Conservation (phyloP, 352 stramenopile species). For the Pythium periplocum region DNA sequence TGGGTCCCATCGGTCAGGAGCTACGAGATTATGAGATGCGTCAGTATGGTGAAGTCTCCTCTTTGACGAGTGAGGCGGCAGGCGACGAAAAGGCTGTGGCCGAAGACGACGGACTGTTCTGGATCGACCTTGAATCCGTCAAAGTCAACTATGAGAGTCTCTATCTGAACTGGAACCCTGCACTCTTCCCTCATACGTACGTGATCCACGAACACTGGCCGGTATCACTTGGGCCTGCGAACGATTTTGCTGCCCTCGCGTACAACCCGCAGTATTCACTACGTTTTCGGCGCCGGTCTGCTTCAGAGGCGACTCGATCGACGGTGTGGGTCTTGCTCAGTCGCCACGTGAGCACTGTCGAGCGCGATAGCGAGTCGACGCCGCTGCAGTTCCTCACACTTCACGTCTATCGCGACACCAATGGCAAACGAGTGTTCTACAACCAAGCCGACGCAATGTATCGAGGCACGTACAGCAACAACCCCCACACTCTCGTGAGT, state of each 20-base stretch:
- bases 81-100: not conserved
- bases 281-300: slow-evolving; percentile 35
- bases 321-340: slow-evolving; percentile 91
- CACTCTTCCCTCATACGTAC: slow-evolving; percentile 84
- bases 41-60: slow-evolving; percentile 27
- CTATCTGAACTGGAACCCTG: slow-evolving; percentile 95
- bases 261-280: slow-evolving; percentile 94
- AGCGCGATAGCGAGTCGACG: slow-evolving; percentile 49
- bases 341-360: slow-evolving; percentile 85
- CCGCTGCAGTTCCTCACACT: slow-evolving; percentile 85
- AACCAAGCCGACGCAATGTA: slow-evolving; percentile 66
- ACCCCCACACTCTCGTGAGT: slow-evolving; percentile 88
- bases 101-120: slow-evolving; percentile 94
- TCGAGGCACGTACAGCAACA: slow-evolving; percentile 90
- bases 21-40: slow-evolving; percentile 48
- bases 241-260: slow-evolving; percentile 89
- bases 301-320: slow-evolving; percentile 21
- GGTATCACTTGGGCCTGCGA: slow-evolving; percentile 65
- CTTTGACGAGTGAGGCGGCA: not conserved
- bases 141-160: slow-evolving; percentile 91
- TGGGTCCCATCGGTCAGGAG: slow-evolving; percentile 49
- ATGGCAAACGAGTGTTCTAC: slow-evolving; percentile 75
- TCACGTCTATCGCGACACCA: slow-evolving; percentile 79
- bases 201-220: slow-evolving; percentile 85
- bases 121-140: slow-evolving; percentile 93